Base-by-base conservation (phyloP, 31 red algal genomes). In the Bonnemaisonia californica region DNA sequence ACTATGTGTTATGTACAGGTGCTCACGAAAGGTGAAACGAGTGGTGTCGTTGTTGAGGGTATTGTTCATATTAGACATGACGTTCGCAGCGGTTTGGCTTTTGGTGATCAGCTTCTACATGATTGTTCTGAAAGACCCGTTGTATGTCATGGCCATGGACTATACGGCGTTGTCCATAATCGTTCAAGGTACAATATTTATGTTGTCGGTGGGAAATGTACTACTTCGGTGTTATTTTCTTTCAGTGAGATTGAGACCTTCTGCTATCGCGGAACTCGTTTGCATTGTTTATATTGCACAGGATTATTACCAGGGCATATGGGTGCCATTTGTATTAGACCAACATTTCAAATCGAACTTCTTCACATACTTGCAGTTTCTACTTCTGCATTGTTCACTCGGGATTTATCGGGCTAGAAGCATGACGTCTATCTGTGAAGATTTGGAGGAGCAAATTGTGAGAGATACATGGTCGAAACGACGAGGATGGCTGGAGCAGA, bases 271-370 rank as follows among this genome's bases (percentile, higher is more conserved):
- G 19, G 83, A 87, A 78, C 37, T 87, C 18, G 26, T 78, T 62
- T 57, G 41, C 27, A 60, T 70, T 32, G 57, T 87, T 18, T 76
- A 66, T 54, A 71, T 87, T 38, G 41, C 74, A 7, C 83, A 87
- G 30, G 58, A 78, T 40, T 87, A 69, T 48, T 87, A 78, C 57
- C 72, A 87, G 62, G 33, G 62, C 4, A 61, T 87, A 19, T 87
- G 83, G 83, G 37, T 78, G 13, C 72, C 72, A 22, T 77, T 87
- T 45, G 59, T 78, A 12, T 40, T 87, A 51, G 83, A 87, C 67
- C 40, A 70, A 69, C 29, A 37, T 0, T 45, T 78, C 24, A 78
- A 56, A n/a, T 41, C 83, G 28, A 77, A 33, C 29, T n/a, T 69
- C 34, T 78, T 39, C 34, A 58, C 72, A 3, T 87, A 87, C 62